phyloP scores from a whole-genome alignment of 148 eudicot species.

The Amaranthus cruentus region DNA sequence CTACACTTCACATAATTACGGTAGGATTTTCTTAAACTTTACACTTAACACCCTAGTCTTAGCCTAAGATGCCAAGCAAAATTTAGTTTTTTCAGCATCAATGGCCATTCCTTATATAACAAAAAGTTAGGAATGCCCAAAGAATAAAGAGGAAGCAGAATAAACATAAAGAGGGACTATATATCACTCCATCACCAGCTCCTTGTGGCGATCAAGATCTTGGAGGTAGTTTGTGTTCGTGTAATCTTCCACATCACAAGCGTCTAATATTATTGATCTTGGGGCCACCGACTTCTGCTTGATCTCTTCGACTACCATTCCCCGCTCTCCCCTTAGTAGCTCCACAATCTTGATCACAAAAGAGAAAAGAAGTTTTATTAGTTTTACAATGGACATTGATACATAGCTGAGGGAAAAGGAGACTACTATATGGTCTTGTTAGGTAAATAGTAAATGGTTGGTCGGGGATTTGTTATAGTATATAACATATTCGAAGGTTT shows the following conservation, averaged over 20 bases:
- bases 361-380: background rate
- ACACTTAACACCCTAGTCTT: constrained; percentile 26
- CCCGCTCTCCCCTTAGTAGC: constrained; percentile 54
- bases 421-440: too few species aligned
- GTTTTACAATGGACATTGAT: background rate
- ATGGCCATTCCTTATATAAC: constrained; percentile 9
- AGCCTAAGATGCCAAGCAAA: constrained; percentile 19
- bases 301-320: constrained; percentile 29
- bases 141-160: background rate
- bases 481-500: too few species aligned
- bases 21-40: constrained; percentile 5
- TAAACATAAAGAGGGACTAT: background rate
- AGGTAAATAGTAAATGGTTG: too few species aligned
- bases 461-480: too few species aligned
- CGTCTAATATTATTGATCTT: constrained; percentile 51
- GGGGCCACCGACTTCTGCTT: constrained; percentile 48
- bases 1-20: constrained; percentile 6
- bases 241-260: constrained; percentile 75
- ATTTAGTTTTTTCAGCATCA: constrained; percentile 14
- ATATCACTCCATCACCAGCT: constrained; percentile 70
- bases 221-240: constrained; percentile 60
- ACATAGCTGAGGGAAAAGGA: background rate
- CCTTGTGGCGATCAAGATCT: constrained; percentile 79
- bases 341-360: constrained; percentile 47
- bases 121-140: constrained; percentile 9